Evolutionary conservation across 495 filamentous ascomycete species (phyloP).

Genomic region (Daldinia childiae): DNA sequence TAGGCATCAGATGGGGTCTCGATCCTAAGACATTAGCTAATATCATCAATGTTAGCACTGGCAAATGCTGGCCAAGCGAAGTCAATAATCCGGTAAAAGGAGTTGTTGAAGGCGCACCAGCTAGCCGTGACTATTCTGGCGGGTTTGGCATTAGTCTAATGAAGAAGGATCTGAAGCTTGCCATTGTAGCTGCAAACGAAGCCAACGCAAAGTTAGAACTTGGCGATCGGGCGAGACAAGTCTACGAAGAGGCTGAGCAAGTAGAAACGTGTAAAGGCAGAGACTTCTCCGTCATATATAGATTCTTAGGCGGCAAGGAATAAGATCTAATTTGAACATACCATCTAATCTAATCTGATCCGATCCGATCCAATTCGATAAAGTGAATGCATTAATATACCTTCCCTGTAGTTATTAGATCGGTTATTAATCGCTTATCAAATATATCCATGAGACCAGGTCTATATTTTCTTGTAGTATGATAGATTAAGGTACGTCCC

Average conservation of each 20-base stretch:
- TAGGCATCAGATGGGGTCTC: slow-evolving; percentile 84
- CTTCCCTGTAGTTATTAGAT: not conserved
- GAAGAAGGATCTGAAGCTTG: slow-evolving; percentile 82
- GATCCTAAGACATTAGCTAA: slow-evolving; percentile 80
- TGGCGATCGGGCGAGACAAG: slow-evolving; percentile 68
- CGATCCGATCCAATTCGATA: not conserved
- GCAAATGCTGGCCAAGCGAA: slow-evolving; percentile 90
- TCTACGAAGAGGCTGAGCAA: slow-evolving; percentile 72
- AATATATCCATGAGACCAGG: not conserved
- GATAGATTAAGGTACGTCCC: not conserved
- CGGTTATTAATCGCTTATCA: not conserved
- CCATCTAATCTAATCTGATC: slow-evolving; percentile 20
- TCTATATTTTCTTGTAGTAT: not conserved
- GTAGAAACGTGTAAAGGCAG: slow-evolving; percentile 70
- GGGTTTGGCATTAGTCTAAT: slow-evolving; percentile 87
- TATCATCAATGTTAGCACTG: slow-evolving; percentile 86
- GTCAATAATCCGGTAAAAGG: slow-evolving; percentile 92
- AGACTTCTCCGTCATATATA: slow-evolving; percentile 88
- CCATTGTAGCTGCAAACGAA: slow-evolving; percentile 75
- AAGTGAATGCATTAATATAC: not conserved
- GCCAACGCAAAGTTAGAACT: slow-evolving; percentile 72
- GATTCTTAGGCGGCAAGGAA: slow-evolving; percentile 69
- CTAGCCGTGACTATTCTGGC: slow-evolving; percentile 76
- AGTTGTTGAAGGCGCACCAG: slow-evolving; percentile 77
- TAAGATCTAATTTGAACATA: slow-evolving; percentile 26